Evolutionary conservation across 2,329 filamentous ascomycete species (phyloP).

Genomic region (Penicillium rolfsii): DNA sequence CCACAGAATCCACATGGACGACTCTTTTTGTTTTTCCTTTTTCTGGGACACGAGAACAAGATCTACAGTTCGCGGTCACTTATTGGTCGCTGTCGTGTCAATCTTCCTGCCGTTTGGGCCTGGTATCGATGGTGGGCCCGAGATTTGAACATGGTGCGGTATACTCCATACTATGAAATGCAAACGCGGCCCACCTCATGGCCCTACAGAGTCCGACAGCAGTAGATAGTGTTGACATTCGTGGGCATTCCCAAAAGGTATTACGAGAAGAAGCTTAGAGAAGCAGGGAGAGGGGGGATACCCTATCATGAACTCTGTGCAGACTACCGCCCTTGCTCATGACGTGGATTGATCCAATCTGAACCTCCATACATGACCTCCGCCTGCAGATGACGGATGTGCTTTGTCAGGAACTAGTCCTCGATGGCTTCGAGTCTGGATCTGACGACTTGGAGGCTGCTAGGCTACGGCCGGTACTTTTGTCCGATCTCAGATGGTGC

Average conservation of each 20-base stretch:
- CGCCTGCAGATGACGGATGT: slow-evolving; percentile 1
- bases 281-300: background rate
- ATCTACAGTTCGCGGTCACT: background rate
- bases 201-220: background rate
- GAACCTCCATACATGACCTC: slow-evolving; percentile 1
- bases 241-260: background rate
- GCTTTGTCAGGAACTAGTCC: background rate
- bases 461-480: slow-evolving; percentile 7
- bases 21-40: background rate
- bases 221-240: background rate
- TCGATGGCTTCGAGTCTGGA: slow-evolving; percentile 20
- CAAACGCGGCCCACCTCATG: background rate
- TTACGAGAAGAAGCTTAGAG: background rate
- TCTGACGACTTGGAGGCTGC: slow-evolving; percentile 8
- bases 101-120: background rate
- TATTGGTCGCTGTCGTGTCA: background rate
- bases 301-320: slow-evolving; percentile 6
- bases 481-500: background rate
- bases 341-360: slow-evolving; percentile 18
- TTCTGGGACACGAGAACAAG: background rate
- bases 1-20: background rate
- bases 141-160: background rate
- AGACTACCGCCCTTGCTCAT: slow-evolving; percentile 20
- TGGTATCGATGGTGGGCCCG: background rate
- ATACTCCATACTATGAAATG: background rate